Evolutionary conservation across 305 asterid species (phyloP).

Genomic region (Fraxinus sp.): DNA sequence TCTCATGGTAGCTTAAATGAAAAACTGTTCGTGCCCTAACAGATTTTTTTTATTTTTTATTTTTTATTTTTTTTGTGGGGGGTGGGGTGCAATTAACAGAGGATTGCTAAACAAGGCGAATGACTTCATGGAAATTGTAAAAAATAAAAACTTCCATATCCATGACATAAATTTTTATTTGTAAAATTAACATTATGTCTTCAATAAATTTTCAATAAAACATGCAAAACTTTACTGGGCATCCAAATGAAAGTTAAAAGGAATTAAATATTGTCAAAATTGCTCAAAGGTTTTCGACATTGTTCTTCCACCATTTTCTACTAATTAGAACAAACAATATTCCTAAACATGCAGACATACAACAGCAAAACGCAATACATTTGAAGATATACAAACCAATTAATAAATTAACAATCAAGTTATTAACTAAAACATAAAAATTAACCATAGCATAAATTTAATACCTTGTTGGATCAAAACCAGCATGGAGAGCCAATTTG

Average conservation of each 20-base stretch:
- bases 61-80: too few species aligned
- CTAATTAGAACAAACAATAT: too few species aligned
- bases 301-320: too few species aligned
- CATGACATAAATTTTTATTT: not conserved
- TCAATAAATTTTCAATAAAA: not conserved
- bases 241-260: too few species aligned
- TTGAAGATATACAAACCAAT: not conserved
- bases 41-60: too few species aligned
- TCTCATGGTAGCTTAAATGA: not conserved
- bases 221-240: too few species aligned
- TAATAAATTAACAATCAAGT: not conserved
- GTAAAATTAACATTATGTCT: too few species aligned
- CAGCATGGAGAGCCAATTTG: conserved; percentile 71
- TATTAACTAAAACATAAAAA: not conserved
- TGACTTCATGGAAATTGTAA: conserved; percentile 32
- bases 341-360: not conserved
- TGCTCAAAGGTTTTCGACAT: too few species aligned
- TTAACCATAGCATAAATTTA: not conserved
- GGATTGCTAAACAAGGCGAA: conserved; percentile 78
- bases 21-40: not conserved
- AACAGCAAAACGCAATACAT: not conserved
- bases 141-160: not conserved
- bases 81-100: conserved; percentile 60
- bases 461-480: conserved; percentile 84
- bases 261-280: too few species aligned